phyloP scores from a whole-genome alignment of 164 flowering plant genomes.

The Vitis vinifera region DNA sequence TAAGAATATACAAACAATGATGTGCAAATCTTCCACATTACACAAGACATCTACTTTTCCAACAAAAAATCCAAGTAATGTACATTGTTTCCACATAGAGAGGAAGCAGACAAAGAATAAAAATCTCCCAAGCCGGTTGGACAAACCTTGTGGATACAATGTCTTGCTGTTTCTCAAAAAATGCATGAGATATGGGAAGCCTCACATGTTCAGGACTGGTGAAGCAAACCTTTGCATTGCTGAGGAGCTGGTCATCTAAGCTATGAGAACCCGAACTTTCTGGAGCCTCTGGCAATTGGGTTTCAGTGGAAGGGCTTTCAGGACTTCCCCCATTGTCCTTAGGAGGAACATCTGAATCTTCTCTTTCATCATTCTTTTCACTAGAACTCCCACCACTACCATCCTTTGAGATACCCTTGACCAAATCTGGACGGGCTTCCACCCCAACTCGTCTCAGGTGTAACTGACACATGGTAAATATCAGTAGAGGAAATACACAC shows the following conservation, averaged over 20 bases:
- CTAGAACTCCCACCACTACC: conserved; percentile 50
- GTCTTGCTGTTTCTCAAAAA: not conserved
- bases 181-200: not conserved
- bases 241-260: conserved; percentile 30
- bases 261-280: conserved; percentile 32
- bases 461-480: conserved; percentile 42
- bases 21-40: conserved; percentile 17
- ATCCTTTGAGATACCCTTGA: conserved; percentile 44
- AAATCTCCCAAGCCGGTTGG: conserved; percentile 7
- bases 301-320: conserved; percentile 29
- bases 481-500: conserved; percentile 6
- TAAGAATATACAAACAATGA: conserved; percentile 5
- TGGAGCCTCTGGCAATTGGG: conserved; percentile 40
- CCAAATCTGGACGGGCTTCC: conserved; percentile 72
- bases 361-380: conserved; percentile 37
- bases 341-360: conserved; percentile 42
- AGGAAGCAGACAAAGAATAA: conserved; percentile 22
- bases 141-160: conserved; percentile 6
- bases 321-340: conserved; percentile 37
- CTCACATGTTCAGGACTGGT: not conserved
- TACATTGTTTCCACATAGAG: conserved; percentile 25
- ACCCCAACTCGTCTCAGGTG: conserved; percentile 92
- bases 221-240: conserved; percentile 17
- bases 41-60: conserved; percentile 27
- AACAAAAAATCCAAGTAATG: conserved; percentile 20